Evolutionary conservation across 2,329 filamentous ascomycete species (phyloP).

Genomic region (Pseudogymnoascus sp.): DNA sequence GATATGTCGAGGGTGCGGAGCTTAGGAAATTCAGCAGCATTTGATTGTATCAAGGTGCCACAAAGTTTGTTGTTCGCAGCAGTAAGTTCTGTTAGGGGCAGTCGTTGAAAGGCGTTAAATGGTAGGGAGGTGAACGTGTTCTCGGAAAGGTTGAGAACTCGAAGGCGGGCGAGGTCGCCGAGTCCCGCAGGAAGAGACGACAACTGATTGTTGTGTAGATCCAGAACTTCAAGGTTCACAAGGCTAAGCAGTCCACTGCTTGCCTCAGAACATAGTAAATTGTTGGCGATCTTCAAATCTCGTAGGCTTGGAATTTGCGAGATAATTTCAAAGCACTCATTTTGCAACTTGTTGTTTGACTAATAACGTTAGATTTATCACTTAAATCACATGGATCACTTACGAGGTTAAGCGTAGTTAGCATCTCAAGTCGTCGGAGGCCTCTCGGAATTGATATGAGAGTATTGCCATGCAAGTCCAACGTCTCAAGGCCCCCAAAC

Average conservation of each 20-base stretch:
- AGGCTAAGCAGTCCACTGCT: conserved; percentile 57
- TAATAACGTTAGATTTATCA: conserved; percentile 28
- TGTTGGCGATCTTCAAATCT: conserved; percentile 76
- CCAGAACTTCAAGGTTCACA: conserved; percentile 66
- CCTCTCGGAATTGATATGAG: conserved; percentile 68
- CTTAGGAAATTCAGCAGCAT: conserved; percentile 49
- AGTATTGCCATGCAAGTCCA: conserved; percentile 82
- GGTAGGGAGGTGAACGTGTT: conserved; percentile 69
- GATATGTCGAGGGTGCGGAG: conserved; percentile 74
- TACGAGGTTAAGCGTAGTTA: conserved; percentile 79
- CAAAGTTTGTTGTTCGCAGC: conserved; percentile 71
- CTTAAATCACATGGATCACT: conserved; percentile 24
- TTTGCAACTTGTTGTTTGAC: conserved; percentile 75
- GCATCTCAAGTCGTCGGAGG: conserved; percentile 60
- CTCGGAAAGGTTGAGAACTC: conserved; percentile 69
- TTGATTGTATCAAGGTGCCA: conserved; percentile 61
- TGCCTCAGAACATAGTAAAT: conserved; percentile 63
- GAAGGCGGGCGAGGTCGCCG: conserved; percentile 59
- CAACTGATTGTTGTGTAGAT: conserved; percentile 74
- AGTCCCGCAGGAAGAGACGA: conserved; percentile 61
- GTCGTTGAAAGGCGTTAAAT: conserved; percentile 57
- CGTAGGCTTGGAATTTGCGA: conserved; percentile 64
- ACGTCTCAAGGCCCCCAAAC: conserved; percentile 71
- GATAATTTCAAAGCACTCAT: conserved; percentile 64
- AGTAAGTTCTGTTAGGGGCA: conserved; percentile 67